Conservation (phyloP, 176 grass and related monocot genomes). For the Juncus effusus region DNA sequence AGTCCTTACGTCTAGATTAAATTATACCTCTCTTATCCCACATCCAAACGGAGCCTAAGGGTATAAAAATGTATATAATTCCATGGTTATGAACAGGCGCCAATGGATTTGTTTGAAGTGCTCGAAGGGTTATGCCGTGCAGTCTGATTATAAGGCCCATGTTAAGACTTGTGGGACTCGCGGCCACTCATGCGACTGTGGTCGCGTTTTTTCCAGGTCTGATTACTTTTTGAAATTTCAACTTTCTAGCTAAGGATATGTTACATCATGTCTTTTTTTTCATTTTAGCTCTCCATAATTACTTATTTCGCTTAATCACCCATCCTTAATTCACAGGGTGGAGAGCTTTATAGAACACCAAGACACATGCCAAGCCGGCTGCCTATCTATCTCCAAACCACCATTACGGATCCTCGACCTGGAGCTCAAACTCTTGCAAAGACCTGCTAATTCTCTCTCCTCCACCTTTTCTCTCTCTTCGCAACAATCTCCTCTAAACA, state of each 20-base stretch:
- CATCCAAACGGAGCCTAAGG: too few relatives aligned
- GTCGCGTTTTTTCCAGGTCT: conserved; percentile 95
- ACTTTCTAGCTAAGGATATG: background rate
- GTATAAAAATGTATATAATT: too few relatives aligned
- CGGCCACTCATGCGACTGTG: conserved; percentile 85
- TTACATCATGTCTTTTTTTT: background rate
- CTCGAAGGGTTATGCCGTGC: conserved; percentile 91
- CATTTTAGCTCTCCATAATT: background rate
- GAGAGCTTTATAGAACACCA: conserved; percentile 33
- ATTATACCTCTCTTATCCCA: too few relatives aligned
- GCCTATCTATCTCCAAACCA: conserved; percentile 8
- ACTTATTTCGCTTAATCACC: background rate
- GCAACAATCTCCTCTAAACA: conserved; percentile 4
- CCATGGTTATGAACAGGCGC: conserved; percentile 33
- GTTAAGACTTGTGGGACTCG: conserved; percentile 91
- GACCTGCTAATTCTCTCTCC: conserved; percentile 3
- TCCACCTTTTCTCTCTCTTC: conserved; percentile 20
- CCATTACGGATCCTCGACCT: conserved; percentile 18
- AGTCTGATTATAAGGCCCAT: conserved; percentile 89
- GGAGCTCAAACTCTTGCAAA: conserved; percentile 5
- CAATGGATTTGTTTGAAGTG: conserved; percentile 77
- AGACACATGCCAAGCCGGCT: conserved; percentile 12
- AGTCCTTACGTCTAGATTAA: too few relatives aligned
- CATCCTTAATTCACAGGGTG: background rate
- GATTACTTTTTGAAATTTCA: conserved; percentile 8